Evolutionary conservation across 1,139 yeast genomes (phyloP), one percentile per base, ranked within the genome.

Genomic region (Pichia sp.): DNA sequence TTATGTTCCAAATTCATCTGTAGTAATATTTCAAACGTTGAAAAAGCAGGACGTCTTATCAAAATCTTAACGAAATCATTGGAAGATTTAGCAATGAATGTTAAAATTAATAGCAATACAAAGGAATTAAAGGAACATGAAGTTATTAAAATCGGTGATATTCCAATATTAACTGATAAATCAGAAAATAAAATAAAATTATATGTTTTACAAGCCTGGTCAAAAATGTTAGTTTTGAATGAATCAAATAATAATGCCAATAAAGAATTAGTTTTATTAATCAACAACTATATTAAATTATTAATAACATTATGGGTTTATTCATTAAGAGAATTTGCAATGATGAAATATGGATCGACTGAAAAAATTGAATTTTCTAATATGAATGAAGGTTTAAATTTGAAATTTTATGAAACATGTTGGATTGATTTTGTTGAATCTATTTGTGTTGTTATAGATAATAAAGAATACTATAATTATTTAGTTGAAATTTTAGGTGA

Each of bases 161-260:
- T 71, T 26, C 54, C 60, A 5, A 64, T 73, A 5, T 50, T 60
- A 7, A 71, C 80, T 1, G 60, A 62, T 11, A 66, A 74, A 35
- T 84, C 90, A 1, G 79, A 79, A 54, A 78, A 79, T 45, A 78
- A 83, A 52, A 74, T 88, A 43, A 82, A 81, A 54, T 68, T 88
- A 27, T 78, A 94, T 0, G 78, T 88, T 39, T 71, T 92, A 53
- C 83, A 88, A 54, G 81, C 96, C 36, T 92, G 98, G 97, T 96
- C 97, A 0, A 77, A 81, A 45, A 68, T 92, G 45, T 80, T 79
- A 49, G 76, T 86, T 34, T 40, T 50, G 9, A 50, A 43, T 40
- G 49, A 53, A 32, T 42, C 52, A 7, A 43, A 53, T 9, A 58
- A 67, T 4, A 69, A 70, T 45, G 27, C 36, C 2, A 44, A 44